Evolutionary conservation across 805 yeast genomes (phyloP), one percentile per base, ranked within the genome.

Genomic region (Nakazawaea wickerhamii): DNA sequence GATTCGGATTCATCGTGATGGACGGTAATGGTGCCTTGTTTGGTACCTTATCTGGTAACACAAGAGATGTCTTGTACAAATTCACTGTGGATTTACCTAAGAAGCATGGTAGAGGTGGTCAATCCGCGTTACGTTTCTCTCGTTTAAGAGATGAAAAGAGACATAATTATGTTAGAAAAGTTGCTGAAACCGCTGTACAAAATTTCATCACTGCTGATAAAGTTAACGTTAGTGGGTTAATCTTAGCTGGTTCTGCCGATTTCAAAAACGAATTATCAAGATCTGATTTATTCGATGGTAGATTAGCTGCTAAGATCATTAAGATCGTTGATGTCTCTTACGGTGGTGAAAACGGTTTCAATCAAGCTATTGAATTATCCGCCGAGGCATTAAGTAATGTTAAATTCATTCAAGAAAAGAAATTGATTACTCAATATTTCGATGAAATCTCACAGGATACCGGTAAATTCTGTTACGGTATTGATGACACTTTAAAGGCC

Each of bases 51-150:
- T 81, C 95, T 35, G 99, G 99, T 64, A 93, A 93, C 70, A 90
- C 96, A 36, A 84, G 99, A 73, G 96, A 93, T 49, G 87, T 93
- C 35, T 73, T 93, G 59, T 96, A 91, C 67, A 93, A 93, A 67
- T 93, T 93, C 68, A 84, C 89, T 2, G 99, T 93, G 44, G 99
- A 93, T 66, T 74, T 93, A 57, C 99, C 99, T 57, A 93, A 93
- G 74, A 93, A 93, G 87, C 99, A 93, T 75, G 99, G 99, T 59
- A 85, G 99, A 77, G 99, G 99, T 85, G 99, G 99, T 84, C 99
- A 93, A 73, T 93, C 99, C 49, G 99, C 99, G 35, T 63, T 93
- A 55, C 98, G 99, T 87, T 93, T 93, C 74, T 83, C 97, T 20
- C 90, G 99, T 76, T 76, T 93, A 65, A 85, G 99, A 77, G 99